Conservation (phyloP, 495 filamentous ascomycete species). For the Emericellopsis terricola region DNA sequence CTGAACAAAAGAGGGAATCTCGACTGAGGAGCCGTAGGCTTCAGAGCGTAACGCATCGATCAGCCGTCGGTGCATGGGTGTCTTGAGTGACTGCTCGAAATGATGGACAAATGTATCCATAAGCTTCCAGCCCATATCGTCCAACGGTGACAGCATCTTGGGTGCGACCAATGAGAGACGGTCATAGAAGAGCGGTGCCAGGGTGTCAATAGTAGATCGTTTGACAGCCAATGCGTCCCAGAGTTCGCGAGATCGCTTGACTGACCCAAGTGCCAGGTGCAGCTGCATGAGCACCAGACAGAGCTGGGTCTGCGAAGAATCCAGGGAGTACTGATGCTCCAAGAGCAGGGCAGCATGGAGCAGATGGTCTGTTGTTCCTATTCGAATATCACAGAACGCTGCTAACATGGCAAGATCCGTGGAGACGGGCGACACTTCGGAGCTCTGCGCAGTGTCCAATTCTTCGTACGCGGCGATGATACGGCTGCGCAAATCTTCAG, state of each 20-base stretch:
- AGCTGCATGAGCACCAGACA: conserved; percentile 26
- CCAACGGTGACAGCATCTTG: conserved; percentile 12
- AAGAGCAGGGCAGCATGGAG: conserved; percentile 28
- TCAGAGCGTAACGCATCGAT: conserved; percentile 24
- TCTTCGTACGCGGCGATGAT: too few species aligned
- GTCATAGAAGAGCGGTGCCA: conserved; percentile 28
- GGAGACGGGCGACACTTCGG: background rate
- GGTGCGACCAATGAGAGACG: conserved; percentile 33
- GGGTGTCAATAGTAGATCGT: conserved; percentile 27
- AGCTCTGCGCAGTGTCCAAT: background rate
- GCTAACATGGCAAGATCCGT: conserved; percentile 3
- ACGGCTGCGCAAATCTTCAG: too few species aligned
- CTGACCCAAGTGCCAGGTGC: conserved; percentile 25
- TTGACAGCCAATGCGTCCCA: conserved; percentile 29
- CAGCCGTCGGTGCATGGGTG: conserved; percentile 18
- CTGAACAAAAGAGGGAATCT: conserved; percentile 16
- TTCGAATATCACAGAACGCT: conserved; percentile 1
- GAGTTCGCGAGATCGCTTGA: conserved; percentile 19
- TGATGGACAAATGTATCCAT: conserved; percentile 18
- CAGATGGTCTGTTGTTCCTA: conserved; percentile 4
- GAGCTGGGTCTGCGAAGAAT: conserved; percentile 18
- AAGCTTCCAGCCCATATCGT: conserved; percentile 8
- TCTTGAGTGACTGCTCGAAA: conserved; percentile 14
- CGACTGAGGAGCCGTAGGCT: conserved; percentile 26
- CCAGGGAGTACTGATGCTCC: conserved; percentile 19